Evolutionary conservation across 768 basidiomycete species (phyloP), one percentile per base, ranked within the genome.

Genomic region (Mycena sanguinolenta): DNA sequence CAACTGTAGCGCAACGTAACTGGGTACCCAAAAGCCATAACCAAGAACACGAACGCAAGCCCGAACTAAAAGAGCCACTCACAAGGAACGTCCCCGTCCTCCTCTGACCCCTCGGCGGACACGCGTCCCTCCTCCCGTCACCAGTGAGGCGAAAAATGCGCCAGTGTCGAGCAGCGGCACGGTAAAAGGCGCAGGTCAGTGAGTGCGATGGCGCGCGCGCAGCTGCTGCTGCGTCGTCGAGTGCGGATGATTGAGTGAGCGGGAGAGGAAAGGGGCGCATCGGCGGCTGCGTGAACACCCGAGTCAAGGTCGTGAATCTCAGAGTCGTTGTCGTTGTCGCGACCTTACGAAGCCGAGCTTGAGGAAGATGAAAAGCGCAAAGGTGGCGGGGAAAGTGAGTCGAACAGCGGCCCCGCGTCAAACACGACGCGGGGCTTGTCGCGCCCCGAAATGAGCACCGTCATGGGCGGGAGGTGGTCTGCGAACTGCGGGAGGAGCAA

Each of bases 361-460:
- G n/a, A n/a, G n/a, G n/a, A n/a, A 50, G 42, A 6, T 38, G 0
- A 25, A 36, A 27, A 12, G 53, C 49, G 4, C 21, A 28, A 42
- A 32, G 7, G 32, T 21, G 16, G 53, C 9, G 17, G 3, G 32
- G 28, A 13, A 27, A 27, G n/a, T 28, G 13, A n/a, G 9, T 55
- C 58, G 36, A 71, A 61, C 8, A 71, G 27, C 28, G 53, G 27
- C 30, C 8, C 55, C 23, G 63, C 46, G 44, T 74, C 65, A 32
- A 72, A 74, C 2, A 70, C 64, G 27, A 74, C 71, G 36, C 73
- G 71, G 25, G 73, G 73, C 58, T 74, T 71, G 67, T 74, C 73
- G 58, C 73, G 70, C 0, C 68, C 73, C 57, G 72, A 72, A 49
- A 74, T 54, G 36, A 74, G 32, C 17, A 74, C 62, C 12, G 63